Conservation (phyloP, 2,329 filamentous ascomycete genomes). For the Nemania abortiva region DNA sequence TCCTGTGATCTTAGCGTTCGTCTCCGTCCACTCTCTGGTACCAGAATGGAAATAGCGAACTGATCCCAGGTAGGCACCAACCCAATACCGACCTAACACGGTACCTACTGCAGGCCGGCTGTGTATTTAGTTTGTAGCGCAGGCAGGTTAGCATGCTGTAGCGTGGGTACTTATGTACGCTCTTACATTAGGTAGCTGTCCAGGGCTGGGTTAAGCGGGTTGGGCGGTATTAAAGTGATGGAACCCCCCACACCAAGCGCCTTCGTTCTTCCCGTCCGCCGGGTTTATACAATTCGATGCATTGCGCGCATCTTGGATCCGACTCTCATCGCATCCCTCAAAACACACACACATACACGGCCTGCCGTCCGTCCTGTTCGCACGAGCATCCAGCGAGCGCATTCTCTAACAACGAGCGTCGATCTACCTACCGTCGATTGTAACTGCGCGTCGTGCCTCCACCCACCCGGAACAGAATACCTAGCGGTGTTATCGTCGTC, state of each 20-base stretch:
- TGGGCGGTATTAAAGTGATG: constrained; percentile 38
- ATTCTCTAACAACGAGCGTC: constrained; percentile 3
- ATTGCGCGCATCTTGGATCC: constrained; percentile 13
- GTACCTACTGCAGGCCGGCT: constrained; percentile 3
- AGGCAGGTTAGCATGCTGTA: no score
- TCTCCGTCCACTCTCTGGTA: not conserved
- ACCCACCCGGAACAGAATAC: constrained; percentile 5
- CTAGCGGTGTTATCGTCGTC: not conserved
- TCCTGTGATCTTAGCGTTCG: constrained; percentile 8
- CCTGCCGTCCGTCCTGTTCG: constrained; percentile 5
- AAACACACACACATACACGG: constrained; percentile 17
- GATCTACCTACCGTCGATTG: not conserved
- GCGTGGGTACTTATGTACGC: not conserved
- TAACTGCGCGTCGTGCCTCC: not conserved
- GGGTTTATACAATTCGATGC: constrained; percentile 29
- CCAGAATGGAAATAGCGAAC: not conserved
- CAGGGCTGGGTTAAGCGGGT: constrained; percentile 26
- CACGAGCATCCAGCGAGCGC: not conserved
- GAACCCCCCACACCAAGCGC: constrained; percentile 33
- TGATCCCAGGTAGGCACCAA: not conserved
- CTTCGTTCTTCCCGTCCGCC: constrained; percentile 36
- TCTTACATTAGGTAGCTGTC: constrained; percentile 7
- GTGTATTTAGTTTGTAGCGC: not conserved
- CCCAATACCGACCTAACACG: not conserved
- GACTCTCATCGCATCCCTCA: constrained; percentile 11